Base-by-base conservation (phyloP, 2,329 filamentous ascomycete species). In the Fusarium annulatum region DNA sequence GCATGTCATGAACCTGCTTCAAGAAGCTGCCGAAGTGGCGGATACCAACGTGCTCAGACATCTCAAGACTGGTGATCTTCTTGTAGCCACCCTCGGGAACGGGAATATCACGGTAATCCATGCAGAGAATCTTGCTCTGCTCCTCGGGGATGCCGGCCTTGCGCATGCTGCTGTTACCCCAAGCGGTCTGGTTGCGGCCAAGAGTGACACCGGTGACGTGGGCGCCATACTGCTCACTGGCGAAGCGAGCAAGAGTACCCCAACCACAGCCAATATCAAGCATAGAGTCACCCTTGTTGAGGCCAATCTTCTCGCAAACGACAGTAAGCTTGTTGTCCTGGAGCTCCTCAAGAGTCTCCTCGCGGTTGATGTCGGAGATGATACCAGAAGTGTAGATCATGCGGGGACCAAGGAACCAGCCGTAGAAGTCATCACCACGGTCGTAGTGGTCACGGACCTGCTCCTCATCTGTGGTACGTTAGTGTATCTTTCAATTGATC, bases 311-410 rank as follows among this genome's bases (percentile, higher is more conserved):
- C 85, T 98, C 95, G 84, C 96, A 98, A 57, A 99, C 96, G 77
- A 97, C 88, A 75, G 93, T 92, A 79, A 98, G 87, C 86, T 99
- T 98, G 90, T 98, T 98, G 84, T 98, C 96, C 87, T 98, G 96
- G 51, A 98, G 90, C 85, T 98, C 89, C 85, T 99, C 96, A 33
- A 99, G 92, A 39, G 91, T 90, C 86, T 98, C 96, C 85, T 98
- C 96, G 76, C 88, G 89, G 84, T 92, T 91, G 82, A 94, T 90
- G 83, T 98, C 95, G 70, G 93, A 93, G 81, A 99, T 97, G 79
- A 99, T 88, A 79, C 96, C 96, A 57, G 94, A 97, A 58, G 96
- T 99, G 87, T 98, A 98, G 85, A 98, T 94, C 96, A 98, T 99
- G 81, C 96, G 95, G 67, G 96, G 96, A 71, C 96, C 96, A 73